Evolutionary conservation across 2,329 filamentous ascomycete genomes (phyloP).

Genomic region (Trichoderma oligosporum): DNA sequence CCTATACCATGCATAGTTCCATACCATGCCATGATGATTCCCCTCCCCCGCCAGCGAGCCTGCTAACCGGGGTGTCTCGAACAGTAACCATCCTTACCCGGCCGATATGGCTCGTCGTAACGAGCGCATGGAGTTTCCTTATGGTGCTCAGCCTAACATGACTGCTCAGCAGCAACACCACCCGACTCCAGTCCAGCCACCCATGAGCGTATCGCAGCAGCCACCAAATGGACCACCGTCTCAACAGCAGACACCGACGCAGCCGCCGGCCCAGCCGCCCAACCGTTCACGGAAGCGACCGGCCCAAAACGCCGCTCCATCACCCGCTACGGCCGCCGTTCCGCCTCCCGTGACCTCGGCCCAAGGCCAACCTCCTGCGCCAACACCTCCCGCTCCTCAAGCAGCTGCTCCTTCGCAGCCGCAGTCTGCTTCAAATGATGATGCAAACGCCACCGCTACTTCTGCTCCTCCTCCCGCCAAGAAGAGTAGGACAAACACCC

Average conservation of each 20-base stretch:
- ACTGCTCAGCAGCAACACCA: slow-evolving; percentile 38
- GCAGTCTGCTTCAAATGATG: slow-evolving; percentile 29
- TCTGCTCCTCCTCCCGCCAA: slow-evolving; percentile 60
- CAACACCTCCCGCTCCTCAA: slow-evolving; percentile 32
- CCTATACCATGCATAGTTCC: slow-evolving; percentile 21
- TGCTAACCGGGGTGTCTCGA: slow-evolving; percentile 30
- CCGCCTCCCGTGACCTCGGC: slow-evolving; percentile 33
- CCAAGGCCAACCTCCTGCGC: slow-evolving; percentile 32
- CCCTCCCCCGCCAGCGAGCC: slow-evolving; percentile 26
- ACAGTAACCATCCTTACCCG: slow-evolving; percentile 48
- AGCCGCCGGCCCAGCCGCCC: slow-evolving; percentile 36
- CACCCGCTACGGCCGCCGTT: slow-evolving; percentile 35
- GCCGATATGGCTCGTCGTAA: slow-evolving; percentile 47
- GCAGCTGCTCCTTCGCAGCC: slow-evolving; percentile 28
- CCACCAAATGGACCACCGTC: slow-evolving; percentile 32
- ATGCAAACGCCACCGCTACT: slow-evolving; percentile 31
- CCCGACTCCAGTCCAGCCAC: slow-evolving; percentile 38
- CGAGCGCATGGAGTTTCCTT: slow-evolving; percentile 44
- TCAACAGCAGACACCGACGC: slow-evolving; percentile 38
- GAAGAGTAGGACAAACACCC: slow-evolving; percentile 97
- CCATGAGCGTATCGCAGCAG: slow-evolving; percentile 45
- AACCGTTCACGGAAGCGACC: slow-evolving; percentile 41
- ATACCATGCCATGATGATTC: slow-evolving; percentile 28
- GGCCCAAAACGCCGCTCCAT: slow-evolving; percentile 38
- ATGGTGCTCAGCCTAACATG: slow-evolving; percentile 40